Evolutionary conservation across 1,284 basidiomycete species (phyloP).

Genomic region (Ustilago trichophora): DNA sequence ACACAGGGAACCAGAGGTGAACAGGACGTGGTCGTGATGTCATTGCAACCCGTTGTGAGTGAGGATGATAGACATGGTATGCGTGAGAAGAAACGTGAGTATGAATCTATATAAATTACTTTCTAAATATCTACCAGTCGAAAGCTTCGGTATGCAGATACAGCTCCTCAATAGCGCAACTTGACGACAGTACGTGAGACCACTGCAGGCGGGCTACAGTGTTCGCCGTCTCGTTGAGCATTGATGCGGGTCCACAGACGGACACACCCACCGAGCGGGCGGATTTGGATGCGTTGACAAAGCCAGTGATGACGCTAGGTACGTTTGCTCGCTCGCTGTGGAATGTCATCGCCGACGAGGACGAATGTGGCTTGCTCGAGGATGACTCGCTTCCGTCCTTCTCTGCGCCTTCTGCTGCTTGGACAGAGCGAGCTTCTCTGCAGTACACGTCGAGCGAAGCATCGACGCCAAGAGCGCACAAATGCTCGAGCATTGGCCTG

Average conservation of each 20-base stretch:
- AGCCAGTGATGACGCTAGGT: background rate
- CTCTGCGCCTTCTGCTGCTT: background rate
- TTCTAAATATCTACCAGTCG: conserved; percentile 35
- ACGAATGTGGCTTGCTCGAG: background rate
- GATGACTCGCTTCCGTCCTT: background rate
- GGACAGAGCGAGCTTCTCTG: background rate
- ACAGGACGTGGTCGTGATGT: background rate
- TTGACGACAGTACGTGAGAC: conserved; percentile 17
- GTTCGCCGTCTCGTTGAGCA: conserved; percentile 43
- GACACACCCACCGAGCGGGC: conserved; percentile 18
- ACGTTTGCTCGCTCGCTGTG: conserved; percentile 16
- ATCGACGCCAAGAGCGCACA: conserved; percentile 13
- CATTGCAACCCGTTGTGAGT: no score
- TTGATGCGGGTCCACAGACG: conserved; percentile 42
- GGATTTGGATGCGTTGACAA: conserved; percentile 1
- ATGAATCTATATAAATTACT: no score
- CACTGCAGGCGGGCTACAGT: conserved; percentile 30
- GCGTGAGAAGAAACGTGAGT: no score
- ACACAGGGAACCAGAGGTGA: background rate
- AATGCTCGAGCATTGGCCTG: conserved; percentile 19
- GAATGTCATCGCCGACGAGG: conserved; percentile 6
- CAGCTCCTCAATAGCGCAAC: conserved; percentile 16
- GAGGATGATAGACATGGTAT: no score
- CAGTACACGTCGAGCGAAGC: conserved; percentile 33
- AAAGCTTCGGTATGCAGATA: conserved; percentile 44